These are phyloP conservation scores for Akebia trifoliata DNA, from an alignment of 164 flowering plant genomes.

Conservation along the genomic window DNA sequence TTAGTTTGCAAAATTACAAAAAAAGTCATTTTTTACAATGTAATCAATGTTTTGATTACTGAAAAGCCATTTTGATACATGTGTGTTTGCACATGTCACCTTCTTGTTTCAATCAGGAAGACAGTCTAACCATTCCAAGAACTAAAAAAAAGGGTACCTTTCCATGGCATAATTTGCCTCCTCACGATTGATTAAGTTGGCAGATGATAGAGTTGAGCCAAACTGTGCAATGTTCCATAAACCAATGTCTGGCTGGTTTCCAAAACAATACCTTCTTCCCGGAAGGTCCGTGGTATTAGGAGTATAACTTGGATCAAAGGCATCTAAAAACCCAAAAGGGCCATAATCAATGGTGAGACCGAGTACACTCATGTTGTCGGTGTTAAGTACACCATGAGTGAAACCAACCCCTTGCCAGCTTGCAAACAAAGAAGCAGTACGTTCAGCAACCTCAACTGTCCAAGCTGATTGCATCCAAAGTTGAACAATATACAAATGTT, in stretches of 20 bases:
- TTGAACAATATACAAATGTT: conserved; percentile 8
- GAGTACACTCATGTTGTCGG: conserved; percentile 94
- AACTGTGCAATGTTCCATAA: conserved; percentile 97
- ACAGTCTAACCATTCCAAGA: too few relatives aligned
- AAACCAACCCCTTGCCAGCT: conserved; percentile 99
- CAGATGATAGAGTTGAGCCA: conserved; percentile 62
- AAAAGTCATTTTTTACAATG: too few relatives aligned
- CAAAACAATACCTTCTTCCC: conserved; percentile 96
- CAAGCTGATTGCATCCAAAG: conserved; percentile 58
- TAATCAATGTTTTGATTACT: too few relatives aligned
- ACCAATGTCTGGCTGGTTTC: conserved; percentile 96
- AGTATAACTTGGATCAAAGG: conserved; percentile 96
- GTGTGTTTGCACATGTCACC: too few relatives aligned
- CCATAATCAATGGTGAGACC: conserved; percentile 99
- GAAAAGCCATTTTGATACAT: too few relatives aligned
- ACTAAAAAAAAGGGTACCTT: conserved; percentile 45
- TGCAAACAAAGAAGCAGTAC: conserved; percentile 90
- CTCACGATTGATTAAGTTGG: conserved; percentile 64
- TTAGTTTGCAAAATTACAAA: too few relatives aligned
- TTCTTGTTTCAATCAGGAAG: too few relatives aligned
- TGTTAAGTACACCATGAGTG: conserved; percentile 96
- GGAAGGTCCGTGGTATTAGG: conserved; percentile 99
- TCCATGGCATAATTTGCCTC: conserved; percentile 98
- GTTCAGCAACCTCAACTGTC: conserved; percentile 93
- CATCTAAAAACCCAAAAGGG: conserved; percentile 96